phyloP scores from a whole-genome alignment of 352 stramenopile genomes.

The Peronospora farinosa region DNA sequence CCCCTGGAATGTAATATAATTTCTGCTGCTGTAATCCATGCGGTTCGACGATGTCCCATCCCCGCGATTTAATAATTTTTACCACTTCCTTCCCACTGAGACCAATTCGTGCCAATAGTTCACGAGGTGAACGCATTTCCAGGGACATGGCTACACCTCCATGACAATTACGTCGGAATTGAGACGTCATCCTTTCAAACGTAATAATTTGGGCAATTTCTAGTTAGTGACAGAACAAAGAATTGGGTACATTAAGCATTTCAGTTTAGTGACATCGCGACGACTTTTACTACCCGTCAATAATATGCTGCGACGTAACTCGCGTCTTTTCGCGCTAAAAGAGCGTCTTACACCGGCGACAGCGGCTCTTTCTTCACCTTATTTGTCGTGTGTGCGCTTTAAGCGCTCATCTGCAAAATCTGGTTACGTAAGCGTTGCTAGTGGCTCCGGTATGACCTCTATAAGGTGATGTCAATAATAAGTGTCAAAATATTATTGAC shows the following conservation, averaged over 20 bases:
- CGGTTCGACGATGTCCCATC: constrained; percentile 21
- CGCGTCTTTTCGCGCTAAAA: constrained; percentile 11
- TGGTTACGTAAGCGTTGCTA: constrained; percentile 11
- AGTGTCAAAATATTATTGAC: constrained; percentile 1
- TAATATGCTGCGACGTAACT: constrained; percentile 20
- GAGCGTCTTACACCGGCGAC: constrained; percentile 4
- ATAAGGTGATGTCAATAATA: not conserved
- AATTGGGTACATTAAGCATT: not conserved
- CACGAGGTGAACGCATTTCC: constrained; percentile 18
- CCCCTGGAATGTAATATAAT: constrained; percentile 21
- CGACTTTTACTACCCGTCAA: not conserved
- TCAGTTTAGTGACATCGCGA: constrained; percentile 3
- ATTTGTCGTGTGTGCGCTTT: constrained; percentile 20
- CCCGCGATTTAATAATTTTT: constrained; percentile 18
- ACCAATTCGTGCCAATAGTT: constrained; percentile 23
- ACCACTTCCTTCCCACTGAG: constrained; percentile 32
- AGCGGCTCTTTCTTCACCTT: constrained; percentile 6
- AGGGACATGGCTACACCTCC: constrained; percentile 19
- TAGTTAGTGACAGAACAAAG: too few species aligned
- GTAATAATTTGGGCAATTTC: too few species aligned
- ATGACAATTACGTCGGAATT: constrained; percentile 7
- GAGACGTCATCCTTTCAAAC: constrained; percentile 4
- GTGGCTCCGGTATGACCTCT: constrained; percentile 14
- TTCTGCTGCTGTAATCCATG: constrained; percentile 24
- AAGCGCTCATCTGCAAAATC: constrained; percentile 34